These are phyloP conservation scores for Thermothelomyces thermophilus DNA, from an alignment of 2,329 filamentous ascomycete genomes.

Conservation along the genomic window DNA sequence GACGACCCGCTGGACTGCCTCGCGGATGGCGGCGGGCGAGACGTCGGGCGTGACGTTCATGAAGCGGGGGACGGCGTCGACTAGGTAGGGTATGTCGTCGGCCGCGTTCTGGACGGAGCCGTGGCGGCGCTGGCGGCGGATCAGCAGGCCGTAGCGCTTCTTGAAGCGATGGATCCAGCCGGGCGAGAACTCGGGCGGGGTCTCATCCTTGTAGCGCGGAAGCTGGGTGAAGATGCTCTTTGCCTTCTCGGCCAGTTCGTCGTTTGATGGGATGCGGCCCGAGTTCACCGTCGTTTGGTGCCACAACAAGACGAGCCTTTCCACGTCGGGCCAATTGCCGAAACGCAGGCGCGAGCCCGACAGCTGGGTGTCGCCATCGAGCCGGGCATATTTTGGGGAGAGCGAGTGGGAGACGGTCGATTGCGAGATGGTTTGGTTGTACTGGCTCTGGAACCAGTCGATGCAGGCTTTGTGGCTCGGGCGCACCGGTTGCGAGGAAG, in stretches of 20 bases:
- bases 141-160: slow-evolving; percentile 54
- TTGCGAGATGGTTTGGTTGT: slow-evolving; percentile 55
- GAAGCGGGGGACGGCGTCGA: slow-evolving; percentile 53
- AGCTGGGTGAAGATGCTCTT: slow-evolving; percentile 53
- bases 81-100: slow-evolving; percentile 53
- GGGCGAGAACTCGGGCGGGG: slow-evolving; percentile 55
- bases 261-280: slow-evolving; percentile 54
- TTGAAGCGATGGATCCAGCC: slow-evolving; percentile 61
- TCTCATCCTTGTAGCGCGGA: slow-evolving; percentile 54
- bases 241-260: slow-evolving; percentile 56
- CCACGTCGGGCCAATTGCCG: slow-evolving; percentile 58
- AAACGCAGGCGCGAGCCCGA: slow-evolving; percentile 57
- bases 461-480: slow-evolving; percentile 57
- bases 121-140: slow-evolving; percentile 49
- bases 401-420: slow-evolving; percentile 58
- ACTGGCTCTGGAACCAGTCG: slow-evolving; percentile 54
- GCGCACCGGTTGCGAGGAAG: slow-evolving; percentile 48
- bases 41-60: slow-evolving; percentile 53
- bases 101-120: slow-evolving; percentile 43
- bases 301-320: slow-evolving; percentile 51
- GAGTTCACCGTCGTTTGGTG: slow-evolving; percentile 45
- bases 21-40: slow-evolving; percentile 52
- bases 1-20: slow-evolving; percentile 48
- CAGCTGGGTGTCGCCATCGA: slow-evolving; percentile 55
- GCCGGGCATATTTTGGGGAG: slow-evolving; percentile 55